These are phyloP conservation scores for Camellia japonica DNA, from an alignment of 148 eudicot genomes.

Conservation along the genomic window DNA sequence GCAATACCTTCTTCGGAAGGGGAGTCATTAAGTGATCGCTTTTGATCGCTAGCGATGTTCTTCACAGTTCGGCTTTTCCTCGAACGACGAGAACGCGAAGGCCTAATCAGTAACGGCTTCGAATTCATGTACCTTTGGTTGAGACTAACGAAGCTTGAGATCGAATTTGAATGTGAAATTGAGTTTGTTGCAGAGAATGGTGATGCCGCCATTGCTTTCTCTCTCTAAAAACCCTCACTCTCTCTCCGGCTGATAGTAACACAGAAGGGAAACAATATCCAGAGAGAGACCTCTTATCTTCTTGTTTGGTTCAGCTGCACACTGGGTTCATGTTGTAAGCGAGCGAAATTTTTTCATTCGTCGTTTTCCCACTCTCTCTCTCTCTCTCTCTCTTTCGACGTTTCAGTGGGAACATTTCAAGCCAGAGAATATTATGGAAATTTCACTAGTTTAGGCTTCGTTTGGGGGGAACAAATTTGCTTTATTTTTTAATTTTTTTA, in stretches of 20 bases:
- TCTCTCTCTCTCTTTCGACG: not conserved
- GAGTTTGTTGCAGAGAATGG: slow-evolving; percentile 1
- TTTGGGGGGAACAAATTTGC: no score
- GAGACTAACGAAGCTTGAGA: not conserved
- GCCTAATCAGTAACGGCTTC: not conserved
- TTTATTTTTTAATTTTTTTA: no score
- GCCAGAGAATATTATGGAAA: no score
- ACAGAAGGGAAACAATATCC: not conserved
- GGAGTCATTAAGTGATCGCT: not conserved
- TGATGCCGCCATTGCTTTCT: slow-evolving; percentile 21
- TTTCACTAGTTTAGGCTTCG: no score
- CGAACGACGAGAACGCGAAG: not conserved
- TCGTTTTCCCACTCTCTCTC: not conserved
- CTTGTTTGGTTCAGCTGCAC: not conserved
- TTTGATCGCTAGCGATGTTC: not conserved
- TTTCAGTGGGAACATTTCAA: no score
- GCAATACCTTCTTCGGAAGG: slow-evolving; percentile 11
- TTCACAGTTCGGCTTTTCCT: not conserved
- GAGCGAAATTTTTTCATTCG: not conserved
- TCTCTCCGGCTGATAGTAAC: not conserved
- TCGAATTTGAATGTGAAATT: slow-evolving; percentile 15
- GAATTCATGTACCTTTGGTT: slow-evolving; percentile 2
- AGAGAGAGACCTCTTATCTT: not conserved
- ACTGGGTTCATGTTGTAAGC: not conserved
- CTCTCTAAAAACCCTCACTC: not conserved